Evolutionary conservation across 208 protist genomes (phyloP), one percentile per base, ranked within the genome.

Genomic region (Histomonas meleagridis): DNA sequence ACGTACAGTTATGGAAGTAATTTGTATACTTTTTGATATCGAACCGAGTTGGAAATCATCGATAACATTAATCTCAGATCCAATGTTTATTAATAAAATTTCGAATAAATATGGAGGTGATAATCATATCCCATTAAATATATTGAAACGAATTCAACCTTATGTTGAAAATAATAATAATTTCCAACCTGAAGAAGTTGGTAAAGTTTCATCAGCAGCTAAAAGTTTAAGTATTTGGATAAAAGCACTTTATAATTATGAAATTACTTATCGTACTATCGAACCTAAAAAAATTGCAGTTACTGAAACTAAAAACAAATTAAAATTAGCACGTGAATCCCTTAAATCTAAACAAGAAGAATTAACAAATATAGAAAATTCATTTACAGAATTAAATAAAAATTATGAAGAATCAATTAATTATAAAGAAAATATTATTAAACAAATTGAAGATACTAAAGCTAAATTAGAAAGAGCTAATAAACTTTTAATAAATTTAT

Each of bases 151-250:
- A 21, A n/a, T 86, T 23, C 76, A 86, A 28, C 76, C 76, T 38
- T 86, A 86, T 28, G 76, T 86, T 48, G 76, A 86, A 55, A 46
- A 86, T 0, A 95, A 97, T 51, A 91, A 92, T 7, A 97, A 98
- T 91, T 98, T 98, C 94, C 96, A 95, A 21, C 95, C 96, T 12
- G 97, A 98, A 93, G 96, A 96, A 92, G 97, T 97, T 26, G 93
- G 93, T 48, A 96, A 96, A 92, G 96, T 97, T n/a, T 98, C 96
- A 43, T 94, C 96, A 92, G 98, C 97, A 46, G 97, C 97, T 78
- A 96, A 95, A 40, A 97, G 95, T 72, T 95, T 99, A 23, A 98
- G 97, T 92, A 95, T 96, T 91, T 99, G 97, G 97, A 95, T 97
- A 92, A 94, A 95, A 91, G 97, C 97, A 23, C 96, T 98, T 91